These are phyloP conservation scores for Claviceps digitariae DNA, from an alignment of 2,329 filamentous ascomycete genomes.

Conservation along the genomic window DNA sequence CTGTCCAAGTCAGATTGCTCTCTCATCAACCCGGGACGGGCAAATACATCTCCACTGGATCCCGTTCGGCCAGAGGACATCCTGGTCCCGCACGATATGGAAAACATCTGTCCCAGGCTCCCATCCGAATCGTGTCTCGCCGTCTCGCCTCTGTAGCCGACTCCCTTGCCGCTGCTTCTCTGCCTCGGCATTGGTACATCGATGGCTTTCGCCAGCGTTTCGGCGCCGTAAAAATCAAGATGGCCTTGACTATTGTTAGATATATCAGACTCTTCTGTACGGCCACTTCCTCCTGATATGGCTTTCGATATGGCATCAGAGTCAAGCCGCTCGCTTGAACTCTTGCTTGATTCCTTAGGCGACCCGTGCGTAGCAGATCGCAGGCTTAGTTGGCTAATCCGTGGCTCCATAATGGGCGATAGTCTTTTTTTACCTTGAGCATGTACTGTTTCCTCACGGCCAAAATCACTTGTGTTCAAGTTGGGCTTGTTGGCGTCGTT, in stretches of 20 bases:
- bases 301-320: conserved; percentile 34
- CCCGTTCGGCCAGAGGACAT: conserved; percentile 7
- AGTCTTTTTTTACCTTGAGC: conserved; percentile 26
- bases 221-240: conserved; percentile 52
- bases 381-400: conserved; percentile 32
- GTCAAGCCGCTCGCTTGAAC: conserved; percentile 31
- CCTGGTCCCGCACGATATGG: conserved; percentile 35
- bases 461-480: neutral
- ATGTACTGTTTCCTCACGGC: conserved; percentile 14
- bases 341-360: conserved; percentile 15
- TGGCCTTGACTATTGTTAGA: conserved; percentile 48
- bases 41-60: conserved; percentile 10
- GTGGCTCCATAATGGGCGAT: conserved; percentile 36
- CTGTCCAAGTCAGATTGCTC: conserved; percentile 15
- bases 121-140: conserved; percentile 43
- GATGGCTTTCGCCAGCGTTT: conserved; percentile 36
- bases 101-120: conserved; percentile 45
- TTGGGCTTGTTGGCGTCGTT: neutral
- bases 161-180: conserved; percentile 21
- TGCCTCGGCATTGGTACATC: conserved; percentile 34
- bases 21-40: conserved; percentile 16
- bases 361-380: conserved; percentile 31
- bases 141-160: conserved; percentile 14
- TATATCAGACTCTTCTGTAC: conserved; percentile 32
- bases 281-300: conserved; percentile 28